A percentile compares a stretch with the other conserved stretches of the same genome.
Evolutionary conservation across 2,329 filamentous ascomycete genomes (phyloP).

Genomic region (Hypoxylon sp.): DNA sequence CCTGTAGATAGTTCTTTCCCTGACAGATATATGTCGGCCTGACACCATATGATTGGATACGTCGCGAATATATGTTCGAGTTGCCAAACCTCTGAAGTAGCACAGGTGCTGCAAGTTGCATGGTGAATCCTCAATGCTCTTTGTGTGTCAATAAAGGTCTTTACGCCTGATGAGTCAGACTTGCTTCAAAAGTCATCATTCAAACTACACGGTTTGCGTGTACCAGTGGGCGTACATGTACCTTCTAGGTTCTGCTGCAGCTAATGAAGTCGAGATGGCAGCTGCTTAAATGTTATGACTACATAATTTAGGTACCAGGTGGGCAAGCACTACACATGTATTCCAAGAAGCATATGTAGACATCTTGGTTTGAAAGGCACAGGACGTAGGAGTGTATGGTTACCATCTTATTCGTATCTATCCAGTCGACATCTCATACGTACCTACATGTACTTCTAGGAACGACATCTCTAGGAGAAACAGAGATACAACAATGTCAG

Average conservation of each 20-base stretch:
- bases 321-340: neutral
- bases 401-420: neutral
- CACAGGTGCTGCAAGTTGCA: neutral
- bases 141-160: neutral
- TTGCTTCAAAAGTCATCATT: neutral
- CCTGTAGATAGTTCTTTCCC: constrained; percentile 41
- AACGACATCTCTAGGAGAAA: neutral
- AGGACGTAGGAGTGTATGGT: neutral
- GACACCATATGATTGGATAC: constrained; percentile 28
- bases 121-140: constrained; percentile 1
- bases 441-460: neutral
- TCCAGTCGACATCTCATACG: neutral
- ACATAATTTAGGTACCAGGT: neutral
- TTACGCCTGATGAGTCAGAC: neutral
- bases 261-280: neutral
- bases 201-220: neutral
- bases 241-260: neutral
- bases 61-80: constrained; percentile 35
- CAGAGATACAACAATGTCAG: neutral
- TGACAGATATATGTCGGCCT: constrained; percentile 33
- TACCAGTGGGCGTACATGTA: neutral
- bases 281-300: neutral
- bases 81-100: neutral
- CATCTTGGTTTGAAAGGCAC: neutral
- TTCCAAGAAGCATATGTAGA: neutral